Percentiles rank a stretch among this genome's conserved stretches.
Evolutionary conservation across 345 rosid species (phyloP).

Genomic region (Triadica sebifera): DNA sequence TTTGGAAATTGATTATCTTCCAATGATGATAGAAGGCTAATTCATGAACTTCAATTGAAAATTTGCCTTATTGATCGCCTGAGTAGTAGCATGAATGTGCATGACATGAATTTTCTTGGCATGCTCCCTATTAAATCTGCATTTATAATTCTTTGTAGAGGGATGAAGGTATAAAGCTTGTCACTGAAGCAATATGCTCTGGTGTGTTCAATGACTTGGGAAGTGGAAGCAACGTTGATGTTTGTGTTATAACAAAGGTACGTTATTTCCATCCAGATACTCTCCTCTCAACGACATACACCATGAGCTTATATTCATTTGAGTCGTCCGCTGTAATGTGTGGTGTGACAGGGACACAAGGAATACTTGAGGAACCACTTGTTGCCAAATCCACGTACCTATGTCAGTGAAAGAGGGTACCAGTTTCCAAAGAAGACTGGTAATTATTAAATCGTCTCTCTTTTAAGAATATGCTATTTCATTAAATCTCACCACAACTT

Average conservation of each 20-base stretch:
- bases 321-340: slow-evolving; percentile 15
- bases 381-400: slow-evolving; percentile 75
- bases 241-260: slow-evolving; percentile 86
- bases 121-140: too few species aligned
- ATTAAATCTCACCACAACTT: neutral
- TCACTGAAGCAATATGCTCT: slow-evolving; percentile 71
- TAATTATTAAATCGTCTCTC: slow-evolving; percentile 19
- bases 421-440: slow-evolving; percentile 73
- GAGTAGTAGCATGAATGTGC: neutral
- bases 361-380: slow-evolving; percentile 79
- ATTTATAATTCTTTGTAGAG: slow-evolving; percentile 37
- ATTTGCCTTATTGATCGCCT: too few species aligned
- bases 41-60: neutral
- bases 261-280: slow-evolving; percentile 15
- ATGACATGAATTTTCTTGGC: neutral
- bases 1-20: neutral
- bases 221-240: slow-evolving; percentile 89
- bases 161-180: slow-evolving; percentile 72
- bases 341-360: slow-evolving; percentile 51
- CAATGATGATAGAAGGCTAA: neutral
- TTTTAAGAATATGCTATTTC: neutral
- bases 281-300: neutral
- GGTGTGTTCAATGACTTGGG: slow-evolving; percentile 51
- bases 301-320: slow-evolving; percentile 10
- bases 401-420: slow-evolving; percentile 51